Evolutionary conservation across 768 basidiomycete genomes (phyloP), one percentile per base, ranked within the genome.

Genomic region (Tylopilus cervinicoccineus): DNA sequence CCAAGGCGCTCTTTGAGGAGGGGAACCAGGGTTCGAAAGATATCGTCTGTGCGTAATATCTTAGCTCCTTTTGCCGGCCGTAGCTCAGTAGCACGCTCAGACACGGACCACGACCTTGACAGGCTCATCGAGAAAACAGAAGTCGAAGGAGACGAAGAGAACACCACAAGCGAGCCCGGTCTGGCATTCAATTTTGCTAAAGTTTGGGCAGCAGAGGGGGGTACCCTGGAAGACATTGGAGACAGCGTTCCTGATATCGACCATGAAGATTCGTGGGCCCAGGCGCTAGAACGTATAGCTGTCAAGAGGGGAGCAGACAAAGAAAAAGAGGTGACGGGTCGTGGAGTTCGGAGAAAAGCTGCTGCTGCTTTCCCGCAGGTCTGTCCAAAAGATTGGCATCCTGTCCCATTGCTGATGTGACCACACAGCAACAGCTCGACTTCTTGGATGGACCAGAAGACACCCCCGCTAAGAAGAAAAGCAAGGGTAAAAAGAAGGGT

Each of bases 121-220:
- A 86, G 81, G 37, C 79, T 97, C 22, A 88, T 98, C 45, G 84
- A 90, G 61, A 88, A 81, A 63, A 88, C 91, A 1, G 88, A 93
- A 64, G 72, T 77, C 43, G 86, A 91, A 52, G 79, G 70, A 50
- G 82, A 79, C 12, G 78, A 82, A 22, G 66, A 76, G 44, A 75
- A 76, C 42, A 64, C 68, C 17, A 62, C 72, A 5, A 77, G 75
- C 48, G 76, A 78, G 38, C 69, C 76, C n/a, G 72, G 74, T 31
- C 65, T 83, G 26, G 72, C 80, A 9, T 96, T 97, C 64, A 80
- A 79, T 6, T 95, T 94, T 59, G 93, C 94, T 11, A 93, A 94
- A 64, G 78, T 97, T 36, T 97, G 94, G 94, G 80, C 86, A 1
- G 82, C 86, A 20, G 82, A 86, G 51, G 85, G 86, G 60, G 85